These are phyloP conservation scores for Penicillium sp. DNA, from an alignment of 2,329 filamentous ascomycete genomes.

Conservation along the genomic window DNA sequence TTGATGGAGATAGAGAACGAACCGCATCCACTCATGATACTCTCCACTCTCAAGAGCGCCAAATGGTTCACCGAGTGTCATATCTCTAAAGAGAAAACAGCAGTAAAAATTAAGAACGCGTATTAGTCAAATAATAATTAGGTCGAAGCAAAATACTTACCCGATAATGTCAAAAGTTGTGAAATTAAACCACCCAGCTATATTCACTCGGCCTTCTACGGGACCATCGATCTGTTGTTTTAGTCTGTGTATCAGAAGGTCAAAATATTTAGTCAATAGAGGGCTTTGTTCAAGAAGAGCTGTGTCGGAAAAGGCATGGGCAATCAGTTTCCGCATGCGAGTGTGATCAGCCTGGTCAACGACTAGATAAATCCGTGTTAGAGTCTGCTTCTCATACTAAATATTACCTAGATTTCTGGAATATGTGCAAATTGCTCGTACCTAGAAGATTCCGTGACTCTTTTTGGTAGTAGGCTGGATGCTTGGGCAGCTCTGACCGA, in stretches of 20 bases:
- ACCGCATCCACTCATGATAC: conserved; percentile 9
- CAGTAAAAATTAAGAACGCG: neutral
- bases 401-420: too few species aligned
- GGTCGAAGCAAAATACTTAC: neutral
- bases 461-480: conserved; percentile 4
- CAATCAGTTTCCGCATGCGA: conserved; percentile 30
- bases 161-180: conserved; percentile 41
- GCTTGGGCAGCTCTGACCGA: conserved; percentile 7
- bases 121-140: neutral
- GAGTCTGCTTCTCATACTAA: too few species aligned
- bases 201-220: conserved; percentile 20
- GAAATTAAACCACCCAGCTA: conserved; percentile 34
- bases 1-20: neutral
- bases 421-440: neutral
- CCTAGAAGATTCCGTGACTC: conserved; percentile 1
- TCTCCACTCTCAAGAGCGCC: conserved; percentile 14
- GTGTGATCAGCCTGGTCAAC: conserved; percentile 21
- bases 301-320: conserved; percentile 33
- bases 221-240: conserved; percentile 12
- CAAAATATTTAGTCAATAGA: conserved; percentile 27
- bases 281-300: conserved; percentile 32
- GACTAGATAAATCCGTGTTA: neutral
- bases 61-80: conserved; percentile 41
- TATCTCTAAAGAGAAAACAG: conserved; percentile 22
- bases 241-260: conserved; percentile 24